Percentiles rank a stretch among this genome's conserved stretches.
phyloP scores from a whole-genome alignment of 805 yeast genomes.

The Myxozyma melibiosi region DNA sequence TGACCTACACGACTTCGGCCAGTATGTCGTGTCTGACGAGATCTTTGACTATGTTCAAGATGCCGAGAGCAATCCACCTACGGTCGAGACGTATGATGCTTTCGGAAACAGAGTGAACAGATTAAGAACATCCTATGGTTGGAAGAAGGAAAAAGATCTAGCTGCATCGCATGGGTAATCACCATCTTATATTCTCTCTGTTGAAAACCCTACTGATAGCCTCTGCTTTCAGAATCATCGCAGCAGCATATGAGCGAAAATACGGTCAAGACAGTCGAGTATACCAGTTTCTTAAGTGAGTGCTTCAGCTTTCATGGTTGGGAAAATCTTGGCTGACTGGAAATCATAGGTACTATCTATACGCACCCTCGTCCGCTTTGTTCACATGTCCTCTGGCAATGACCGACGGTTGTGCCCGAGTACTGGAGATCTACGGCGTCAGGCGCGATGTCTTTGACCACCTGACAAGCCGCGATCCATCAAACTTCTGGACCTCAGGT shows the following conservation, averaged over 20 bases:
- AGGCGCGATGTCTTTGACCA: conserved; percentile 29
- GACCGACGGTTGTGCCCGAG: conserved; percentile 43
- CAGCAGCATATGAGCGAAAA: conserved; percentile 38
- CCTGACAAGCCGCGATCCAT: conserved; percentile 38
- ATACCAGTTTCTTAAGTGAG: conserved; percentile 34
- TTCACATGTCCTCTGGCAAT: conserved; percentile 42
- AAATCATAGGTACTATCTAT: conserved; percentile 33
- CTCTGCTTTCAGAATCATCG: conserved; percentile 36
- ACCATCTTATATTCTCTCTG: background rate
- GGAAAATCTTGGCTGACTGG: background rate
- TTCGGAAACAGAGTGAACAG: conserved; percentile 37
- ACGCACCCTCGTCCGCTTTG: conserved; percentile 40
- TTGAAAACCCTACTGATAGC: conserved; percentile 9
- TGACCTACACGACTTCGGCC: conserved; percentile 36
- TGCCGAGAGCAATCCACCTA: conserved; percentile 39
- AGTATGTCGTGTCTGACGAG: conserved; percentile 33
- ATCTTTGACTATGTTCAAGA: conserved; percentile 38
- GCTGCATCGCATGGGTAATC: conserved; percentile 20
- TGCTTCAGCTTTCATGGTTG: background rate
- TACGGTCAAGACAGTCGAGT: conserved; percentile 36
- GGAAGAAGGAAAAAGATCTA: conserved; percentile 37
- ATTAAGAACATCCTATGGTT: conserved; percentile 40
- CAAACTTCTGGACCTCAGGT: conserved; percentile 41
- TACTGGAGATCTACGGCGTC: conserved; percentile 34
- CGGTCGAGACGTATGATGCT: conserved; percentile 38